Evolutionary conservation across 2,329 filamentous ascomycete species (phyloP), one percentile per base, ranked within the genome.

Genomic region (Aciculosporium take): DNA sequence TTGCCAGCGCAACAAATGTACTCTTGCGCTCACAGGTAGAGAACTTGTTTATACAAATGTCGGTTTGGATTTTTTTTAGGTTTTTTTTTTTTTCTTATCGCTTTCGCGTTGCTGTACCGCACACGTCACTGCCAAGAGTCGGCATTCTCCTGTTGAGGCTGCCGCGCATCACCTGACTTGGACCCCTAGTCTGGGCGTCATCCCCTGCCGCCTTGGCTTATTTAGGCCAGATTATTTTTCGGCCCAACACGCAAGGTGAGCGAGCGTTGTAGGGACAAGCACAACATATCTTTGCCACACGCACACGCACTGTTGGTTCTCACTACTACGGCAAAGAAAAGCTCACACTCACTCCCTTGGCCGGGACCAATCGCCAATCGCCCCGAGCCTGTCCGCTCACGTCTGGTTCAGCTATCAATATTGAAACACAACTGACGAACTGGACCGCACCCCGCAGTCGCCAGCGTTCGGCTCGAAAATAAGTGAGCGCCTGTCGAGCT

Each of bases 101-200:
- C n/a, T n/a, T n/a, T n/a, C n/a, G n/a, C n/a, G n/a, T n/a, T n/a
- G n/a, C n/a, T n/a, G n/a, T n/a, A n/a, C n/a, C n/a, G n/a, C n/a
- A n/a, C n/a, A n/a, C n/a, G n/a, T n/a, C n/a, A n/a, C n/a, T n/a
- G n/a, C n/a, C n/a, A n/a, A n/a, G n/a, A n/a, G n/a, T n/a, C n/a
- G n/a, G n/a, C n/a, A n/a, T n/a, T n/a, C n/a, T n/a, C n/a, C n/a
- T n/a, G n/a, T n/a, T n/a, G n/a, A n/a, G n/a, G n/a, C n/a, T n/a
- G n/a, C n/a, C n/a, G n/a, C n/a, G n/a, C 37, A 43, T 45, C 44
- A 45, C 44, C 44, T 45, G 44, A 45, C 37, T 25, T 40, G 37
- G 36, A 42, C 39, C 39, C 43, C 21, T 29, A 27, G 27, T 23
- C 23, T 20, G 7, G 34, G 37, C 32, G 17, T 37, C 28, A 17